Evolutionary conservation across 768 basidiomycete species (phyloP).

Genomic region (Hebeloma cylindrosporum): DNA sequence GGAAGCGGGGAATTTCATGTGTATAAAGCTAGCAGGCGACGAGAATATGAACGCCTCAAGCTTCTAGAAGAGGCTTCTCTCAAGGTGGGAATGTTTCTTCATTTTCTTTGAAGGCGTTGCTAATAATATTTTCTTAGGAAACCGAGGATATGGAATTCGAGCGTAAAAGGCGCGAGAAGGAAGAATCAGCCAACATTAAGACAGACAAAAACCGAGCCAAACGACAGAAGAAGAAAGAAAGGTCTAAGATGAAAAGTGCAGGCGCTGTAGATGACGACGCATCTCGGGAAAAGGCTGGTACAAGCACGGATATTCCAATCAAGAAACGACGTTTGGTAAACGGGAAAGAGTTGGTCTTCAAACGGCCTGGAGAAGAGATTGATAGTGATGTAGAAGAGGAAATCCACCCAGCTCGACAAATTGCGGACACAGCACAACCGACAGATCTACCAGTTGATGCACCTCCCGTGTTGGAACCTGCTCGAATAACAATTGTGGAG

Average conservation of each 20-base stretch:
- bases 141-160: slow-evolving; percentile 71
- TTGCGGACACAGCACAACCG: not conserved
- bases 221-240: slow-evolving; percentile 88
- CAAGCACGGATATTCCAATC: slow-evolving; percentile 42
- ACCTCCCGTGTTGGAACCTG: slow-evolving; percentile 17
- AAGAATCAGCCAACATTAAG: slow-evolving; percentile 76
- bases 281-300: slow-evolving; percentile 1
- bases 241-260: slow-evolving; percentile 47
- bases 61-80: slow-evolving; percentile 80
- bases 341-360: slow-evolving; percentile 66
- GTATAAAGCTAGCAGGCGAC: slow-evolving; percentile 90
- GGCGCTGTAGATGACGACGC: slow-evolving; percentile 24
- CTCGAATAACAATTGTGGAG: slow-evolving; percentile 33
- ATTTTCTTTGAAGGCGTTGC: not conserved
- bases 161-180: slow-evolving; percentile 65
- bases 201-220: slow-evolving; percentile 95
- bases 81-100: slow-evolving; percentile 52
- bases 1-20: slow-evolving; percentile 99
- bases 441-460: slow-evolving; percentile 2
- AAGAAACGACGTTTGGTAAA: slow-evolving; percentile 85
- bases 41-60: slow-evolving; percentile 95
- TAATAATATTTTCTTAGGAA: slow-evolving; percentile 50
- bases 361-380: slow-evolving; percentile 43
- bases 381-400: slow-evolving; percentile 29
- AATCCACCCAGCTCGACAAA: not conserved